Evolutionary conservation across 805 yeast species (phyloP).

Genomic region (Zygoascus biomembranicola): DNA sequence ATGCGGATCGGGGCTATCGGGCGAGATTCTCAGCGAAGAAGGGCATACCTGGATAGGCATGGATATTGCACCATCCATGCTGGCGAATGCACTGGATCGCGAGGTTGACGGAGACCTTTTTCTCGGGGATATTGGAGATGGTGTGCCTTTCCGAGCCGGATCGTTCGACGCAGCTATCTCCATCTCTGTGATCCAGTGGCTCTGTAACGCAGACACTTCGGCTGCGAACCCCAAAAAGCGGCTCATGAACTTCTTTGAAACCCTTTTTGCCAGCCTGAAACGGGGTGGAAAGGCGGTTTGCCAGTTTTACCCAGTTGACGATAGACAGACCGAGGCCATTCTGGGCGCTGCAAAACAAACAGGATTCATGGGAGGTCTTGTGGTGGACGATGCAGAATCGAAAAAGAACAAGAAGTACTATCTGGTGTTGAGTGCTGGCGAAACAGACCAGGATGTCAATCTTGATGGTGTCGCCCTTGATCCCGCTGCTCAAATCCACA

Average conservation of each 20-base stretch:
- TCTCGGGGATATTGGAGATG: slow-evolving; percentile 86
- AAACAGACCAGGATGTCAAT: slow-evolving; percentile 64
- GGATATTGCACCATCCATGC: slow-evolving; percentile 94
- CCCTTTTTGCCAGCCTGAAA: slow-evolving; percentile 74
- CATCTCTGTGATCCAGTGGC: slow-evolving; percentile 95
- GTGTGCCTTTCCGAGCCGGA: slow-evolving; percentile 93
- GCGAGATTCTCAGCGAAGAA: slow-evolving; percentile 89
- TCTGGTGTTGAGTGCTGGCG: slow-evolving; percentile 81
- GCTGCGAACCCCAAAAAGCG: slow-evolving; percentile 78
- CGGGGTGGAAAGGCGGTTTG: slow-evolving; percentile 97
- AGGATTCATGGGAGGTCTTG: slow-evolving; percentile 94
- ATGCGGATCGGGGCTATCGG: slow-evolving; percentile 94
- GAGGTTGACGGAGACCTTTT: slow-evolving; percentile 91
- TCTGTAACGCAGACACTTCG: slow-evolving; percentile 88
- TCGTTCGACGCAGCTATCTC: slow-evolving; percentile 94
- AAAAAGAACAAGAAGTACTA: slow-evolving; percentile 88
- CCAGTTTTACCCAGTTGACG: slow-evolving; percentile 92
- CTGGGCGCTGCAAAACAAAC: slow-evolving; percentile 81
- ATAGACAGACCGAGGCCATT: slow-evolving; percentile 71
- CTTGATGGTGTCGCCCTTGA: slow-evolving; percentile 77
- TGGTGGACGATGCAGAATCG: slow-evolving; percentile 88
- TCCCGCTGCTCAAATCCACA: slow-evolving; percentile 18
- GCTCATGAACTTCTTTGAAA: slow-evolving; percentile 72
- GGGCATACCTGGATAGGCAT: slow-evolving; percentile 93
- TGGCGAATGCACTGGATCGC: slow-evolving; percentile 87